Evolutionary conservation across 108 stramenopile species (phyloP).

Genomic region (Fragilaria crotonensis): DNA sequence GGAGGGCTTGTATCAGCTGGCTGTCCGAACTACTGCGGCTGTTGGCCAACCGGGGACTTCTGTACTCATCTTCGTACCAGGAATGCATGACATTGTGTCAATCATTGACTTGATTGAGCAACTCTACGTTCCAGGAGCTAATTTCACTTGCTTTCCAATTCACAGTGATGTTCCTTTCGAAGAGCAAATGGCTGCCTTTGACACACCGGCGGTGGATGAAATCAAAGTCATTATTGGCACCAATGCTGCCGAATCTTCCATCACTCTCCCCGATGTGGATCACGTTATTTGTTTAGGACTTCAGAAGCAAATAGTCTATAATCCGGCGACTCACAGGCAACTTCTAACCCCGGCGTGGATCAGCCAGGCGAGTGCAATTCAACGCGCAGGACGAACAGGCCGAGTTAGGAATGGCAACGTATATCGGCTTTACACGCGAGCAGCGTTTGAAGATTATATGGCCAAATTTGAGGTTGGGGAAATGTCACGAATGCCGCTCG

Average conservation of each 20-base stretch:
- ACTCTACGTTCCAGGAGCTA: conserved; percentile 30
- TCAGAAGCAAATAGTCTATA: conserved; percentile 74
- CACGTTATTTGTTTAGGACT: conserved; percentile 94
- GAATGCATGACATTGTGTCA: conserved; percentile 89
- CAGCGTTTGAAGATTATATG: conserved; percentile 53
- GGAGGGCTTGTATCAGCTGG: conserved; percentile 37
- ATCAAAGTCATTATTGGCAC: conserved; percentile 93
- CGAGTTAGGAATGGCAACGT: conserved; percentile 85
- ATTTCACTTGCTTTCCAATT: conserved; percentile 74
- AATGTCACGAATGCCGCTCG: conserved; percentile 74
- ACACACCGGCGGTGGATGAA: conserved; percentile 44
- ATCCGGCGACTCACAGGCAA: conserved; percentile 58
- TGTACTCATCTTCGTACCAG: conserved; percentile 95
- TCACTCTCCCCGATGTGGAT: conserved; percentile 94
- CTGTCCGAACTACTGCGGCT: conserved; percentile 32
- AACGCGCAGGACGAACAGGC: conserved; percentile 93
- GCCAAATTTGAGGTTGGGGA: conserved; percentile 70
- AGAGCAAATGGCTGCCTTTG: conserved; percentile 88
- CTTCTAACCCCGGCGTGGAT: conserved; percentile 86
- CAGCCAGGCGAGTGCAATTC: conserved; percentile 79
- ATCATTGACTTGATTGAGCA: conserved; percentile 72
- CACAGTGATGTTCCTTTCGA: conserved; percentile 89
- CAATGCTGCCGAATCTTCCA: conserved; percentile 95
- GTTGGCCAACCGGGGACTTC: conserved; percentile 65
- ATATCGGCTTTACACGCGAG: conserved; percentile 78